Evolutionary conservation across 768 basidiomycete species (phyloP), one percentile per base, ranked within the genome.

Genomic region (Leucosporidium yakuticum): DNA sequence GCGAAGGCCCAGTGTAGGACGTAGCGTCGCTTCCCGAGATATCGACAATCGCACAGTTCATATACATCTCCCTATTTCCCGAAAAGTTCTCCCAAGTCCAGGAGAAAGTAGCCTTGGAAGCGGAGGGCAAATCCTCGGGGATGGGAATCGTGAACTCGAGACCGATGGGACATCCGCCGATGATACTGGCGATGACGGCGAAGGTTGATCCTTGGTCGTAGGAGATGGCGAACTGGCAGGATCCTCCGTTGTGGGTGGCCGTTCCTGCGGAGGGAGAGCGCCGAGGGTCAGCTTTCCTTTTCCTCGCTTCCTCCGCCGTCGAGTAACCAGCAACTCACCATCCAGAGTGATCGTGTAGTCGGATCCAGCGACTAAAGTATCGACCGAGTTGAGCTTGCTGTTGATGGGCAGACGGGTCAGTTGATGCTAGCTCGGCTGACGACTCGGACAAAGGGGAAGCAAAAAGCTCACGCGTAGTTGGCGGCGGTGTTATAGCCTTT

Each of bases 141-240:
- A 81, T 77, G 11, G 72, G 68, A 25, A 81, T 70, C n/a, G 71
- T 61, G 65, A 75, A 76, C 7, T 63, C 71, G 36, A 61, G 50
- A 34, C 74, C 70, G 54, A 78, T 63, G 34, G 78, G 68, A 63
- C 79, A 80, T 7, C 80, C 80, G 11, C 80, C 80, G 21, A 80
- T 74, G 48, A 76, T 60, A 20, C 73, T 74, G 48, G 73, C 69
- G 60, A 81, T 79, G 60, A 80, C 79, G 36, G 77, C 76, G 73
- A 79, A 81, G 9, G 77, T 79, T 31, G 64, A 66, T n/a, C 80
- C 80, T 55, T 77, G 67, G 65, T 81, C 80, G 74, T 80, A 80
- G 23, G 77, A 78, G 70, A 81, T 70, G 5, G 77, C 76, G 54
- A 78, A 74, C 64, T 81, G 80, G 68, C 79, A 80, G 32, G 79